Base-by-base conservation (phyloP, 495 filamentous ascomycete genomes). In the Aspergillus haitiensis region DNA sequence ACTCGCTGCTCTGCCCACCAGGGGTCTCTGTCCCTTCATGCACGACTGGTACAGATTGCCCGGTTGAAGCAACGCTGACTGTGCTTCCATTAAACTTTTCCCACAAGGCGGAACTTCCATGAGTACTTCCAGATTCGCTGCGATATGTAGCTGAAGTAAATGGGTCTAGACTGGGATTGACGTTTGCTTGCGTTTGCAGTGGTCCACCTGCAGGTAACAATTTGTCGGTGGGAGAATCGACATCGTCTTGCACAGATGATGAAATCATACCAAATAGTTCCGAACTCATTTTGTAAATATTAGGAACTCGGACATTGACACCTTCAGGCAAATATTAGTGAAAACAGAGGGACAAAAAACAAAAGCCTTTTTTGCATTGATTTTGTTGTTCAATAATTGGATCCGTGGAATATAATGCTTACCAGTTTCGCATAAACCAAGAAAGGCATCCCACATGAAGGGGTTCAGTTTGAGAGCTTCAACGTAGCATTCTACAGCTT, bases 401-500 rank as follows among this genome's bases (percentile, higher is more conserved):
- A 40, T 11, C 10, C 37, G 11, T 9, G n/a, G 37, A 10, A 50
- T 16, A 52, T 21, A 60, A 49, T 36, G 67, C 80, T 62, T 69
- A 88, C 87, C 87, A 34, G 83, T 80, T 60, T 88, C 83, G 58
- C 87, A 89, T 5, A 98, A 76, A n/a, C 82, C 86, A 16, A 86
- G 80, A 70, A 97, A 97, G 0, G 95, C 95, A 78, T 98, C 94
- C 94, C 95, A 98, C 84, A 96, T 93, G 74, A 98, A 96, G 0
- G 94, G 93, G 67, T 97, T 98, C 39, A 87, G 69, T 71, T 92
- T 96, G 52, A 98, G 76, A 7, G 94, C 87, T 58, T 92, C 90
- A 56, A 93, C 90, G 70, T 92, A 98, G 67, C 84, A 89, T 50
- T 89, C 82, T 10, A 92, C 82, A 34, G 95, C 91, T 66, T 89